Percentiles rank a stretch among this genome's conserved stretches.
Conservation (phyloP, 306 rosid species). For the Acacia crassicarpa region DNA sequence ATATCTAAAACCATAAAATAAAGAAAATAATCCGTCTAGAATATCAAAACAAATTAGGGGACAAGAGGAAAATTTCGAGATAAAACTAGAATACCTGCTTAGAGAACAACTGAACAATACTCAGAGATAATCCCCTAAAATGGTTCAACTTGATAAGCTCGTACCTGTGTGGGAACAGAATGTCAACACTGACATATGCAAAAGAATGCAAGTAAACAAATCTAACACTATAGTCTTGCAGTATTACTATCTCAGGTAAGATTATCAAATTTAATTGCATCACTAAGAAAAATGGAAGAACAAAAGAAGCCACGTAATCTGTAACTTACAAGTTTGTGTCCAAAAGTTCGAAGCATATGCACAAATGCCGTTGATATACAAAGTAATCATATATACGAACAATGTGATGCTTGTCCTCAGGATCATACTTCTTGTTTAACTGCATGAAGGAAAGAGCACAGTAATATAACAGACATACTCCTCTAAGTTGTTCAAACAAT, state of each 20-base stretch:
- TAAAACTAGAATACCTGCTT: constrained; percentile 70
- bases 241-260: constrained; percentile 14
- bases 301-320: constrained; percentile 3
- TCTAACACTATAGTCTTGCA: constrained; percentile 18
- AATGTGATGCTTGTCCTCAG: constrained; percentile 98
- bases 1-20: constrained; percentile 54
- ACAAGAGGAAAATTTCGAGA: constrained; percentile 22
- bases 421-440: constrained; percentile 96
- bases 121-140: constrained; percentile 91
- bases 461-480: constrained; percentile 8
- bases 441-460: constrained; percentile 39
- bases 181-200: constrained; percentile 39
- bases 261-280: constrained; percentile 23
- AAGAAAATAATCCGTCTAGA: constrained; percentile 33
- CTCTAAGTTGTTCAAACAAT: constrained; percentile 22
- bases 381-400: constrained; percentile 98
- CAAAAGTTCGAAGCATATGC: constrained; percentile 97
- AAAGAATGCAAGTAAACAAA: constrained; percentile 28
- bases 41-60: constrained; percentile 25
- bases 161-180: constrained; percentile 58
- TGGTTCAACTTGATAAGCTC: constrained; percentile 97
- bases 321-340: constrained; percentile 94
- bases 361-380: constrained; percentile 92
- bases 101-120: constrained; percentile 91
- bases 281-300: constrained; percentile 18